Evolutionary conservation across 1,139 yeast species (phyloP), one percentile per base, ranked within the genome.

Genomic region (Yamadazyma jaroonii): DNA sequence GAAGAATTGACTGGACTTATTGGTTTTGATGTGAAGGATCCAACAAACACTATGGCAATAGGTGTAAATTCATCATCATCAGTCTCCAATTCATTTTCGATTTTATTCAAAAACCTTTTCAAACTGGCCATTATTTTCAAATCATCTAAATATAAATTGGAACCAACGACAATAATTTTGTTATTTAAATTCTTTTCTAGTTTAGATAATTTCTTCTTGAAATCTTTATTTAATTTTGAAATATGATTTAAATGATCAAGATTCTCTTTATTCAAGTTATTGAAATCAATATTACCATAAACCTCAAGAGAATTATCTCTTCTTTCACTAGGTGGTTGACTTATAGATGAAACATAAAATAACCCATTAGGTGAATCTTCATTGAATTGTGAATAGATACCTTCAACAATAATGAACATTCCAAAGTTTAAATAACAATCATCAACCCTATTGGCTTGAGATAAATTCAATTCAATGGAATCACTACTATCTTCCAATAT

Each of bases 251-350:
- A 32, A 23, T 36, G 44, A 3, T 31, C 24, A 10, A 56, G 54
- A 22, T 47, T 49, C 33, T 54, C 62, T 9, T 47, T 37, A 42
- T 66, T 65, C n/a, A 84, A 67, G 1, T 95, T 92, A 53, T 85
- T 65, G 48, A 88, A 82, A 56, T 92, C 97, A 17, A 87, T 54
- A 49, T 84, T 75, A 1, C 96, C 97, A 45, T 79, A 82, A 1
- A 82, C 81, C 29, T 82, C 90, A 39, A 81, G 56, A 0, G 94
- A 72, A 1, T 53, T 57, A 11, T 74, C 81, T 42, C 97, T 67
- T 47, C 77, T 69, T 56, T 92, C 98, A 3, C 89, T 84, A 0
- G 95, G 90, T 1, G 98, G 98, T 43, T 88, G 96, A 2, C 86
- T 86, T 37, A 90, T 70, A 10, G 84, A 76, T 26, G 85, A 74